Percentiles rank a stretch among this genome's conserved stretches.
These are phyloP conservation scores for Populus hybrid DNA, from an alignment of 441 rosid genomes.

Conservation along the genomic window DNA sequence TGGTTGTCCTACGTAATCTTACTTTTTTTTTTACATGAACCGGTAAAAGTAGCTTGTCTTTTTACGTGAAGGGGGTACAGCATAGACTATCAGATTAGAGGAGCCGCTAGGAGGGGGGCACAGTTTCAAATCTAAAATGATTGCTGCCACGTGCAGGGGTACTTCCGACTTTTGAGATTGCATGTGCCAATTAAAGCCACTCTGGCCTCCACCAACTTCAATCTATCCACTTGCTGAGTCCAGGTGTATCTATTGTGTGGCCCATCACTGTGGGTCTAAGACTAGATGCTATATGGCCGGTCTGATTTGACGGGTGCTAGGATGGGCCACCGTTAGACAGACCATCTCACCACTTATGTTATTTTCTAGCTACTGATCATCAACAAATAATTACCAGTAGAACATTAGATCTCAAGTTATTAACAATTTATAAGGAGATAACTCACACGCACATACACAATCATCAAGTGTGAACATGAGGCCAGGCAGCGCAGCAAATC, in stretches of 20 bases:
- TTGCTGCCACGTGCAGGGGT: neutral
- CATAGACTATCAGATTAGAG: neutral
- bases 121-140: neutral
- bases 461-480: neutral
- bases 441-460: neutral
- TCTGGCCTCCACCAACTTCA: slow-evolving; percentile 15
- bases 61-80: too few species aligned
- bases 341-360: neutral
- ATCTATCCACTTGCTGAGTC: neutral
- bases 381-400: neutral
- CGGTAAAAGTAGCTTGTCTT: neutral
- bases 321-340: neutral
- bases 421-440: neutral
- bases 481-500: neutral
- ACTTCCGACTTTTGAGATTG: neutral
- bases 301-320: neutral
- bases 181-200: neutral
- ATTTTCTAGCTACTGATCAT: too few species aligned
- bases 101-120: neutral
- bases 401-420: neutral
- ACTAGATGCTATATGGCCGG: neutral
- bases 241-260: neutral
- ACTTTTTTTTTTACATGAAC: too few species aligned
- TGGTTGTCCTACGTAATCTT: neutral
- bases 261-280: neutral